These are phyloP conservation scores for Marasmius tenuissimus DNA, from an alignment of 1,284 basidiomycete genomes.

Conservation along the genomic window DNA sequence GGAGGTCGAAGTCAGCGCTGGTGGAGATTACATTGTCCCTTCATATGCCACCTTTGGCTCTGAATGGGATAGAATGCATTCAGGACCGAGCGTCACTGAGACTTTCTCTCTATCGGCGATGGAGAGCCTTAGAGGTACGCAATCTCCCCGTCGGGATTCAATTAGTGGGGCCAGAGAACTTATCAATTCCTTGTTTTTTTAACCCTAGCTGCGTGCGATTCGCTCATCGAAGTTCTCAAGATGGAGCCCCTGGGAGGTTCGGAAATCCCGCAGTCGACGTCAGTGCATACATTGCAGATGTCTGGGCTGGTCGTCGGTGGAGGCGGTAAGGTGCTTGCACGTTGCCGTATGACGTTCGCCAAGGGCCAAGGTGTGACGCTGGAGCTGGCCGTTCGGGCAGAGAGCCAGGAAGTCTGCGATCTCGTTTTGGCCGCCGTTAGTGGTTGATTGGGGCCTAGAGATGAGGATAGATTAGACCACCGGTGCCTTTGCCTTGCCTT, in stretches of 20 bases:
- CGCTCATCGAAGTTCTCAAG: conserved; percentile 90
- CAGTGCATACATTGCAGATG: conserved; percentile 93
- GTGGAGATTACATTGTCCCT: conserved; percentile 92
- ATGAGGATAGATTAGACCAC: too few relatives aligned
- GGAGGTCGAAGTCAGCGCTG: conserved; percentile 90
- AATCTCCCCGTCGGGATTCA: conserved; percentile 6
- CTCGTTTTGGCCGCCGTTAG: conserved; percentile 92
- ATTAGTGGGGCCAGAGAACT: neutral
- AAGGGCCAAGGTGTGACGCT: conserved; percentile 92
- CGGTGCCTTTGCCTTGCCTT: too few relatives aligned
- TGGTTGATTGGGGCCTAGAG: conserved; percentile 38
- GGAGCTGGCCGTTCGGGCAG: conserved; percentile 91
- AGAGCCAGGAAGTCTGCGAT: conserved; percentile 83
- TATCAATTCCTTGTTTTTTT: conserved; percentile 12
- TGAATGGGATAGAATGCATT: conserved; percentile 93
- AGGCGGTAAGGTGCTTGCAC: conserved; percentile 90
- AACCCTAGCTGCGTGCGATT: conserved; percentile 82
- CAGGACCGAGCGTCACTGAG: conserved; percentile 80
- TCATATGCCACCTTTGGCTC: conserved; percentile 88
- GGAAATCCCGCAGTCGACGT: conserved; percentile 76
- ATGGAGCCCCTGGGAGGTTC: conserved; percentile 96
- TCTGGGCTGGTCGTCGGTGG: conserved; percentile 88
- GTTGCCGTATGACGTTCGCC: conserved; percentile 95
- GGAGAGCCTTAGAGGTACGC: conserved; percentile 89
- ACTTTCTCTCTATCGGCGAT: conserved; percentile 93